Conservation (phyloP, 441 rosid species). For the Brassica balearica region DNA sequence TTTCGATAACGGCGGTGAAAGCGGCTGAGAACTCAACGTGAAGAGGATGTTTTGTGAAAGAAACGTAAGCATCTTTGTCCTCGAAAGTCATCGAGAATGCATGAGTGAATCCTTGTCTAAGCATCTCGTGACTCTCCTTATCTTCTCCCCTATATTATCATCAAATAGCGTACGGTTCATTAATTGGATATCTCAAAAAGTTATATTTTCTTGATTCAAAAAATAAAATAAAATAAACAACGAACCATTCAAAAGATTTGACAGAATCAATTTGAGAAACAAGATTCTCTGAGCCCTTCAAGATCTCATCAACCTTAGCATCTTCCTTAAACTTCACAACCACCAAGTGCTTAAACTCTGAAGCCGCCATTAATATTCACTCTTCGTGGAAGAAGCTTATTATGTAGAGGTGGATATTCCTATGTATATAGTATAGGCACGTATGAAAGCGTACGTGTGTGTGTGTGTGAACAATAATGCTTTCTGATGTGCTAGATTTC, state of each 20-base stretch:
- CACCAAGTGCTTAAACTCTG: slow-evolving; percentile 83
- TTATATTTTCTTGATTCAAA: neutral
- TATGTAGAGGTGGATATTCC: slow-evolving; percentile 27
- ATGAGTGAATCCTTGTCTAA: slow-evolving; percentile 88
- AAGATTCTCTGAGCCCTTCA: slow-evolving; percentile 83
- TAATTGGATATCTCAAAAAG: slow-evolving; percentile 3
- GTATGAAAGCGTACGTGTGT: slow-evolving; percentile 37
- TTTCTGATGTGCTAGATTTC: slow-evolving; percentile 36
- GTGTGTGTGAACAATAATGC: slow-evolving; percentile 42
- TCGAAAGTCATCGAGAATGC: slow-evolving; percentile 81
- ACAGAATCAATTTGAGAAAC: slow-evolving; percentile 73
- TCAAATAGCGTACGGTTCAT: slow-evolving; percentile 23
- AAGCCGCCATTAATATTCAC: slow-evolving; percentile 33
- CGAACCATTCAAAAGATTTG: slow-evolving; percentile 87
- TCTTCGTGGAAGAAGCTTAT: slow-evolving; percentile 15
- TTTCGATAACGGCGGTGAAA: slow-evolving; percentile 74
- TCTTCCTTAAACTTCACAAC: slow-evolving; percentile 84
- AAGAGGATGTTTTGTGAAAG: slow-evolving; percentile 69
- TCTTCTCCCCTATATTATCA: slow-evolving; percentile 73
- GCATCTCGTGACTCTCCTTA: slow-evolving; percentile 77
- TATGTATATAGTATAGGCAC: slow-evolving; percentile 1
- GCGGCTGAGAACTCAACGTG: slow-evolving; percentile 73
- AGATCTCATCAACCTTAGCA: slow-evolving; percentile 60
- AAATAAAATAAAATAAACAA: neutral
- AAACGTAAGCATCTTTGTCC: slow-evolving; percentile 66